A percentile compares a stretch with the other conserved stretches of the same genome.
Evolutionary conservation across 345 rosid species (phyloP).

Genomic region (Eucalyptus curtisii): DNA sequence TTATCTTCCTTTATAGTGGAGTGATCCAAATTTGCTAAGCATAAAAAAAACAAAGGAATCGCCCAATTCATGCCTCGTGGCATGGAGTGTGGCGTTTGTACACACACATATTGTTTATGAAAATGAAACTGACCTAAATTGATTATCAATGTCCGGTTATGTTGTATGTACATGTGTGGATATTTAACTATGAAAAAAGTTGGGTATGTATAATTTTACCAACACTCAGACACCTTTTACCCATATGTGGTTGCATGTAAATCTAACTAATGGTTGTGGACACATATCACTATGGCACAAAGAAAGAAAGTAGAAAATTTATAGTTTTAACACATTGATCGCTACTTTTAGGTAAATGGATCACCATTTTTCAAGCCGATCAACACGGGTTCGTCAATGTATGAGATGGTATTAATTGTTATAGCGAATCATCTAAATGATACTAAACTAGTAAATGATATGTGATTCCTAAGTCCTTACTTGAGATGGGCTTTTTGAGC

Average conservation of each 20-base stretch:
- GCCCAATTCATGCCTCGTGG: not conserved
- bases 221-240: not conserved
- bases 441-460: fast-evolving
- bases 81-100: not conserved
- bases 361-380: not conserved
- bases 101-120: not conserved
- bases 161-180: not conserved
- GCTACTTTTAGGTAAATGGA: not conserved
- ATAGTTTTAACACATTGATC: not conserved
- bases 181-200: not conserved
- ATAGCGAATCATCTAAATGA: not conserved
- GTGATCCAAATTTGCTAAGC: not conserved
- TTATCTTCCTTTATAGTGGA: not conserved
- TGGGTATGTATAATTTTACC: not conserved
- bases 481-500: not conserved
- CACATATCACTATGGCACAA: fast-evolving
- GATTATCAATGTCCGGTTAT: not conserved
- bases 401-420: not conserved
- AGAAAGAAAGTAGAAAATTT: not conserved
- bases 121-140: not conserved
- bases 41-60: not conserved
- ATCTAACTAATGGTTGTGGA: not conserved
- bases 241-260: not conserved
- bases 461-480: not conserved
- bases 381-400: fast-evolving